Evolutionary conservation across 2,329 filamentous ascomycete genomes (phyloP).

Genomic region (Geosmithia flava): DNA sequence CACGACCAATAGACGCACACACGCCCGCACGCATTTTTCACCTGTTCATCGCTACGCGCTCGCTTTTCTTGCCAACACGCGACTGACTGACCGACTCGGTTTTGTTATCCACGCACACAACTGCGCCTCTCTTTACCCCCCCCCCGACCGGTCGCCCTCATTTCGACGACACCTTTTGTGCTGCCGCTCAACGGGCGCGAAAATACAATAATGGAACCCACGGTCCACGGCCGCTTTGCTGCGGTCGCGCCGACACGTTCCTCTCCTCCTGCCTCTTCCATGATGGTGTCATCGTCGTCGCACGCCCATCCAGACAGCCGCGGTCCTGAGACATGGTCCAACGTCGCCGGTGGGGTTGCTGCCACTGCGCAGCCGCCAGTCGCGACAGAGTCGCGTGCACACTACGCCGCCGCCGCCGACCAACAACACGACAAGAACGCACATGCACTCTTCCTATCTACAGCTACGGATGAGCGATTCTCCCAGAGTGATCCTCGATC

Average conservation of each 20-base stretch:
- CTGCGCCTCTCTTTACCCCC: not conserved
- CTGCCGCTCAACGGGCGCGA: not conserved
- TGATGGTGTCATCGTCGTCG: not conserved
- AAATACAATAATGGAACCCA: not conserved
- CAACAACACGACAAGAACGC: constrained; percentile 1
- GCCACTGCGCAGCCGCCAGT: constrained; percentile 7
- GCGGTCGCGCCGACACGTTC: constrained; percentile 1
- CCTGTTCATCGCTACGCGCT: not conserved
- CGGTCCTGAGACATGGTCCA: constrained; percentile 4
- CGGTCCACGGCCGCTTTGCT: constrained; percentile 1
- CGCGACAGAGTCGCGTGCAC: not conserved
- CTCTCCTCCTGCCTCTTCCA: not conserved
- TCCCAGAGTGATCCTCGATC: constrained; percentile 9
- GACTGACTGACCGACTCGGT: not conserved
- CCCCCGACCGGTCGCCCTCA: not conserved
- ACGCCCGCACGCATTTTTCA: not conserved
- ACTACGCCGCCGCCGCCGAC: not conserved
- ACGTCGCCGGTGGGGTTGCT: constrained; percentile 11
- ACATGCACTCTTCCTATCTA: not conserved
- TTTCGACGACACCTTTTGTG: not conserved
- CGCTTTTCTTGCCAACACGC: not conserved
- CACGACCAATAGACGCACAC: not conserved
- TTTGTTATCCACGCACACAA: not conserved
- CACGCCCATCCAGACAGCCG: not conserved
- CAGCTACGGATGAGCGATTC: constrained; percentile 10